Percentiles rank a stretch among this genome's conserved stretches.
Conservation (phyloP, 1,139 yeast species). For the Candida sp. region DNA sequence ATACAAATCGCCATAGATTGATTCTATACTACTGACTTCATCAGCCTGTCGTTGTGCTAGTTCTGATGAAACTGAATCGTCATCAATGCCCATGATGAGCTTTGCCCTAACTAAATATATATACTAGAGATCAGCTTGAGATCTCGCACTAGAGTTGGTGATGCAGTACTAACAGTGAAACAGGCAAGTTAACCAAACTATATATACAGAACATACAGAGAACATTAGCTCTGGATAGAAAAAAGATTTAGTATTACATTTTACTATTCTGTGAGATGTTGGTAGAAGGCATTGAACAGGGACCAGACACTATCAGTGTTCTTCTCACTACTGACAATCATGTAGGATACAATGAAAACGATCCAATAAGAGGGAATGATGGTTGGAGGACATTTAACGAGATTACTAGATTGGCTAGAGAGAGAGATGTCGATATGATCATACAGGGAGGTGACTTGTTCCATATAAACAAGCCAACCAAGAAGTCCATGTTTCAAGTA, state of each 20-base stretch:
- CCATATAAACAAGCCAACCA: constrained; percentile 85
- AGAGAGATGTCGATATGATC: constrained; percentile 80
- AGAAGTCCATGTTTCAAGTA: constrained; percentile 83
- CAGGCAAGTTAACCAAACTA: too few relatives aligned
- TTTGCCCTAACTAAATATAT: too few relatives aligned
- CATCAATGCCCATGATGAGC: constrained; percentile 6
- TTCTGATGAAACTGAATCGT: constrained; percentile 18
- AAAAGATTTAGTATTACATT: too few relatives aligned
- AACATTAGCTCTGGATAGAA: too few relatives aligned
- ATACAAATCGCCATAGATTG: constrained; percentile 86
- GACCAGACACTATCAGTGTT: constrained; percentile 67
- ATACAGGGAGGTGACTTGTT: constrained; percentile 93
- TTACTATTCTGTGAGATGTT: too few relatives aligned
- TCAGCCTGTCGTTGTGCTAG: constrained; percentile 44
- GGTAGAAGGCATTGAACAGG: constrained; percentile 31
- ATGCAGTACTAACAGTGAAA: too few relatives aligned
- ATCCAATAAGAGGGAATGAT: constrained; percentile 89
- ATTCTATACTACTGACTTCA: constrained; percentile 68
- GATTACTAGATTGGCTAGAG: constrained; percentile 69
- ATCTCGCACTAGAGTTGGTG: too few relatives aligned
- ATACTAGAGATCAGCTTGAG: too few relatives aligned
- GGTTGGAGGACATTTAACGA: constrained; percentile 87
- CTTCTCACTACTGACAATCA: constrained; percentile 94
- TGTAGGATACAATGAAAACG: constrained; percentile 89
- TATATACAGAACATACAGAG: too few relatives aligned